Conservation (phyloP, 176 grass and related monocot species). For the Oryza nivara region DNA sequence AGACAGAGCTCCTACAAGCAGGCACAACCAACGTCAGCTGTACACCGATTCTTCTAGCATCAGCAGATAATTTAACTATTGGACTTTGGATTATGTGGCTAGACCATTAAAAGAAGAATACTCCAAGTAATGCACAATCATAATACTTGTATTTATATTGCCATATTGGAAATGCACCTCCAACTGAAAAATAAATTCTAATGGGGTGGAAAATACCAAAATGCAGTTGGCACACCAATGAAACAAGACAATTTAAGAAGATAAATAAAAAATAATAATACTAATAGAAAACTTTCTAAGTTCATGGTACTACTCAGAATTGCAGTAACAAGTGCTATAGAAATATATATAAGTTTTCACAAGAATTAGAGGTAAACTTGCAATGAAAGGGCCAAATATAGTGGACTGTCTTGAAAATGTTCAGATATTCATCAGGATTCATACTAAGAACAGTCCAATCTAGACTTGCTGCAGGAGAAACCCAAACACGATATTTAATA, state of each 20-base stretch:
- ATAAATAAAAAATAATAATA: neutral
- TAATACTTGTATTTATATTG: neutral
- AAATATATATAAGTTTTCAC: neutral
- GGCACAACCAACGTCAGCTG: slow-evolving; percentile 16
- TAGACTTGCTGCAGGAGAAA: neutral
- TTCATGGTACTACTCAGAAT: neutral
- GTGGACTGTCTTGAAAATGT: neutral
- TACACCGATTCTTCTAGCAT: neutral
- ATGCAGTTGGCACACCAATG: neutral
- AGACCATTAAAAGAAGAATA: neutral
- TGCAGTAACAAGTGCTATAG: neutral
- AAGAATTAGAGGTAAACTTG: neutral
- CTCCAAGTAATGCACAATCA: neutral
- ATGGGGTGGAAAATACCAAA: neutral
- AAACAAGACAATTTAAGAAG: neutral
- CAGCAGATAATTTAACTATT: neutral
- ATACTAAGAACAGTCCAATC: neutral
- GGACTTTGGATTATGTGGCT: neutral
- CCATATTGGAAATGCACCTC: neutral
- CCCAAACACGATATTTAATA: neutral
- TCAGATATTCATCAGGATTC: neutral
- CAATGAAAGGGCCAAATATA: neutral
- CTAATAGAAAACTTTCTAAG: neutral
- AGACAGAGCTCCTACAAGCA: slow-evolving; percentile 68
- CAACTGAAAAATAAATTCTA: neutral